Evolutionary conservation across 768 basidiomycete species (phyloP), one percentile per base, ranked within the genome.

Genomic region (Russula ochroleuca): DNA sequence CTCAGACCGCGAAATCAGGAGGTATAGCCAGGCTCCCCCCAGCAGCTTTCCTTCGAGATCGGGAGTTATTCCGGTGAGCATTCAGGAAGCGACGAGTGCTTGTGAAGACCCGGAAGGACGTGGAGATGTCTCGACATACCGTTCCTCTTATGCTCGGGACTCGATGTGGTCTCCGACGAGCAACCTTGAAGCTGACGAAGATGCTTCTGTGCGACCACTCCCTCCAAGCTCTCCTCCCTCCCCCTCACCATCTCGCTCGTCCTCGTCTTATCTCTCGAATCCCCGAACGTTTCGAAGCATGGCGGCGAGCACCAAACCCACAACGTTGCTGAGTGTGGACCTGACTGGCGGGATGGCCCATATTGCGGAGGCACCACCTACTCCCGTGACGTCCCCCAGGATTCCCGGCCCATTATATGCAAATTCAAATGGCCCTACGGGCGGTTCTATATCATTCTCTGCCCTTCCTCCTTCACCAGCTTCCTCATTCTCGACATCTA

Each of bases 291-390:
- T 93, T 75, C 81, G 84, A 70, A 91, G 89, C 70, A 86, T 88
- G 70, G 84, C 88, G 31, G 91, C 89, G 7, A 92, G 89, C 69
- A 98, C 95, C 14, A 97, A 97, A 74, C 95, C 94, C 2, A 98
- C 95, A 6, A 98, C 95, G 0, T 75, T 98, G 28, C 78, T 97
- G n/a, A 93, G 90, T 68, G 84, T 96, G 65, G 95, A 98, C 70
- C 73, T 93, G 28, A 83, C 86, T 8, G 86, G 85, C 67, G 90
- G 89, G 14, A 86, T 94, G 80, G 94, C 89, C 0, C 93, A 96
- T 74, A 96, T 96, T 68, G 94, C 94, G 7, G 90, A 96, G 71
- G 91, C 85, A 11, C 85, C 90, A 45, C 70, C 77, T 40, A 86
- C 88, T 28, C 83, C 86, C 0, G 76, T 79, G 6, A 79, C 81